Evolutionary conservation across 768 basidiomycete genomes (phyloP).

Genomic region (Amanita subjunquillea): DNA sequence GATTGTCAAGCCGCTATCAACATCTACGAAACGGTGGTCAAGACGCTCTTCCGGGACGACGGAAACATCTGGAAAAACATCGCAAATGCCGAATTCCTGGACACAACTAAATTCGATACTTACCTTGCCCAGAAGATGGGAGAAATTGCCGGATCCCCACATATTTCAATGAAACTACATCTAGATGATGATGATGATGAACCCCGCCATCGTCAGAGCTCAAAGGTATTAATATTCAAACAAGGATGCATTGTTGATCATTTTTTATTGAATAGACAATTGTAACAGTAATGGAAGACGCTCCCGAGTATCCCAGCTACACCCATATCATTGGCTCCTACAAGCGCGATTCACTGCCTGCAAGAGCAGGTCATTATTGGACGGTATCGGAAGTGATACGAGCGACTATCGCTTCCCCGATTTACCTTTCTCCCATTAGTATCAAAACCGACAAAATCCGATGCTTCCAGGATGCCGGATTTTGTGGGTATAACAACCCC

Average conservation of each 20-base stretch:
- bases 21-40: constrained; percentile 13
- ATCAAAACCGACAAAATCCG: constrained; percentile 9
- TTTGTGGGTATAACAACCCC: constrained; percentile 17
- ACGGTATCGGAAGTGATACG: constrained; percentile 12
- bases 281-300: constrained; percentile 14
- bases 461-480: constrained; percentile 14
- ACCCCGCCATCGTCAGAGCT: neutral
- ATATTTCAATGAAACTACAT: constrained; percentile 2
- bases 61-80: constrained; percentile 9
- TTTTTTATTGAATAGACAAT: constrained; percentile 9
- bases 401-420: constrained; percentile 11
- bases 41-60: constrained; percentile 9
- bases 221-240: constrained; percentile 3
- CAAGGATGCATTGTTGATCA: neutral
- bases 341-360: neutral
- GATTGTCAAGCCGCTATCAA: constrained; percentile 16
- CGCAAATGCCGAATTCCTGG: constrained; percentile 5
- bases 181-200: neutral
- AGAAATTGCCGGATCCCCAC: neutral
- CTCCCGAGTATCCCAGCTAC: constrained; percentile 12
- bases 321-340: constrained; percentile 16
- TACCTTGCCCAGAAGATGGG: neutral
- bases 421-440: constrained; percentile 11
- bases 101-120: neutral
- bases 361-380: constrained; percentile 11